Base-by-base conservation (phyloP, 139 green algal genomes). In the Chlorella vulgaris region DNA sequence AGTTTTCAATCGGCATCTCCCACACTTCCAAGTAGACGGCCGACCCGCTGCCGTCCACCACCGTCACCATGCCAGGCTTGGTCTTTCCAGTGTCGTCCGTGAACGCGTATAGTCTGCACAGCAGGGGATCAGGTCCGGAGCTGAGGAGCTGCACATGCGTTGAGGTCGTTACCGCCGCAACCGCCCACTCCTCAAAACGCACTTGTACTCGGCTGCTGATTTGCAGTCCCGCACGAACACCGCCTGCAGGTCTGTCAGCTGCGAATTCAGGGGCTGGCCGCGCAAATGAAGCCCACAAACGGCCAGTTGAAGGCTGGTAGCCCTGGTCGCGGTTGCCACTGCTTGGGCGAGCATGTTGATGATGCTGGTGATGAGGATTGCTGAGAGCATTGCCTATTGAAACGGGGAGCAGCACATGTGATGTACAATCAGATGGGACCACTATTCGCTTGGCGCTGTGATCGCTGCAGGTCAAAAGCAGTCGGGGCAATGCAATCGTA, bases 1-100 rank as follows among this genome's bases (percentile, higher is more conserved):
- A 84, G 36, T 91, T 90, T 26, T 93, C 84, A 1, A 90, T 86
- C 18, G 91, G 91, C 76, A 94, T 62, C 28, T 91, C 83, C 89
- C 90, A 94, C 3, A 94, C 74, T 73, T 94, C 91, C 38, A 94
- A 71, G 3, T 91, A 81, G 47, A 94, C 83, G 26, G 68, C 40
- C 2, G 60, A 51, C 7, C 63, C 79, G 35, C 78, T 69, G 55
- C 81, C 70, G 29, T 69, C 70, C 2, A 36, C 67, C 42, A 79
- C 58, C 3, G 60, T 36, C 2, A 88, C 31, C 83, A 88, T 88
- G 47, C 83, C 83, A 4, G 83, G 83, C 53, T 88, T 88, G 8
- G 83, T 87, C 43, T 83, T 86, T 31, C 80, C 80, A 7, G 39
- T 28, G 3, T 70, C 35, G 15, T 88, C 83, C 24, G 55, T 84